Percentiles rank a stretch among this genome's conserved stretches.
Evolutionary conservation across 495 filamentous ascomycete species (phyloP).

Genomic region (Hyphodiscus hymeniophilus): DNA sequence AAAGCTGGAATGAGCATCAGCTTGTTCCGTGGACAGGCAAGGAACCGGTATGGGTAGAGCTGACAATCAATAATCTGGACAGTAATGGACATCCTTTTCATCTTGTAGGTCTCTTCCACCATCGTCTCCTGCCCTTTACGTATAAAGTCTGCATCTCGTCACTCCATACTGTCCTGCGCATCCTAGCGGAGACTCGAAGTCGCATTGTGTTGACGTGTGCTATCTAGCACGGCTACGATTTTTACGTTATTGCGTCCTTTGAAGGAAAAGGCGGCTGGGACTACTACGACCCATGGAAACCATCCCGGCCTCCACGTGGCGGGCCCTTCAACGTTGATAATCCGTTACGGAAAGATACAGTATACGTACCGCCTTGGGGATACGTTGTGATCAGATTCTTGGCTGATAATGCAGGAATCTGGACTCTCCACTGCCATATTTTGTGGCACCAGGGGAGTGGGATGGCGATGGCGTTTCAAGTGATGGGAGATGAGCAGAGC

Average conservation of each 20-base stretch:
- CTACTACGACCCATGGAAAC: constrained; percentile 5
- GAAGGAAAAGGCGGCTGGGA: constrained; percentile 17
- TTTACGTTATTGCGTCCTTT: constrained; percentile 56
- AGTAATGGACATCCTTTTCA: constrained; percentile 48
- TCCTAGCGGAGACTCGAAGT: too few species aligned
- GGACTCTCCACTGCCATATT: constrained; percentile 58
- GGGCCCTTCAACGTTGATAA: constrained; percentile 27
- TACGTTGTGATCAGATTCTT: constrained; percentile 51
- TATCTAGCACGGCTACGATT: constrained; percentile 59
- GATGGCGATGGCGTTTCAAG: constrained; percentile 51
- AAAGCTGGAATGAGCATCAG: constrained; percentile 20
- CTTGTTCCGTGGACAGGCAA: constrained; percentile 17
- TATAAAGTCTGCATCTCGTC: too few species aligned
- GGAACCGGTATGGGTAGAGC: constrained; percentile 43
- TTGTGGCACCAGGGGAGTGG: constrained; percentile 75
- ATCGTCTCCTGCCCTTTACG: not conserved
- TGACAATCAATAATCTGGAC: constrained; percentile 75
- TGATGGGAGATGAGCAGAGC: constrained; percentile 2
- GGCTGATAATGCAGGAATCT: constrained; percentile 42
- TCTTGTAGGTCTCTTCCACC: constrained; percentile 17
- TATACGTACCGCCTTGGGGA: constrained; percentile 44
- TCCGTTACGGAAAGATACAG: constrained; percentile 48
- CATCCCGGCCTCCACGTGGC: constrained; percentile 32
- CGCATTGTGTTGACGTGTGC: not conserved
- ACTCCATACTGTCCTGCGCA: too few species aligned